phyloP scores from a whole-genome alignment of 208 protist genomes.

The Trypanosoma lewisi region DNA sequence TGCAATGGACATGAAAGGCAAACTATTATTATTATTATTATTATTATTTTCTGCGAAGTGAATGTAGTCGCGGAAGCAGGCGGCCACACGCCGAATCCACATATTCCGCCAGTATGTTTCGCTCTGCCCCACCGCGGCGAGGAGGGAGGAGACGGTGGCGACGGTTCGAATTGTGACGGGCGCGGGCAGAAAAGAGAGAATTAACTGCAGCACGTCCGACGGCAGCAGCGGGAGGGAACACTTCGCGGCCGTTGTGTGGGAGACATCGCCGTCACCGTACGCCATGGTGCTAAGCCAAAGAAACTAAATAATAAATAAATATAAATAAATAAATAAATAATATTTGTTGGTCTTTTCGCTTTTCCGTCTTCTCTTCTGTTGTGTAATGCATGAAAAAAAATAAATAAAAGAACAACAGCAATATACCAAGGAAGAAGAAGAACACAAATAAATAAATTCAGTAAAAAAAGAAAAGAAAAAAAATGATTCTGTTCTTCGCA shows the following conservation, averaged over 20 bases:
- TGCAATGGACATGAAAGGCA: neutral
- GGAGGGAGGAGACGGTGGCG: neutral
- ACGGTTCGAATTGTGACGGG: slow-evolving; percentile 1
- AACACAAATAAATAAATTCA: no score
- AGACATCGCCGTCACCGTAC: neutral
- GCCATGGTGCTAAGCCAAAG: neutral
- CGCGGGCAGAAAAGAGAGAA: slow-evolving; percentile 26
- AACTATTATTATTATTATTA: neutral
- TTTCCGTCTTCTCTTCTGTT: neutral
- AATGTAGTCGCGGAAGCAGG: slow-evolving; percentile 11
- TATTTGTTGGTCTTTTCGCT: neutral
- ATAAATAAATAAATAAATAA: neutral
- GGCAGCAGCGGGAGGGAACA: slow-evolving; percentile 7
- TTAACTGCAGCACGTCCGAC: slow-evolving; percentile 6
- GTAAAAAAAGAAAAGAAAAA: neutral
- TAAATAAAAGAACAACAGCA: neutral
- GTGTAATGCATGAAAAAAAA: slow-evolving; percentile 2
- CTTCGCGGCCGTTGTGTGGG: neutral
- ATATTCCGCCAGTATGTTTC: slow-evolving; percentile 18
- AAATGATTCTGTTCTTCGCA: no score
- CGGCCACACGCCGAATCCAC: slow-evolving; percentile 3
- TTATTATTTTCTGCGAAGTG: neutral
- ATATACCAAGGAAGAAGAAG: neutral
- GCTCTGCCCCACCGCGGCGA: slow-evolving; percentile 11
- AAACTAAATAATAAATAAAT: slow-evolving; percentile 4